A percentile compares a stretch with the other conserved stretches of the same genome.
phyloP scores from a whole-genome alignment of 441 rosid species.

The Pelargonium cotyledonis region DNA sequence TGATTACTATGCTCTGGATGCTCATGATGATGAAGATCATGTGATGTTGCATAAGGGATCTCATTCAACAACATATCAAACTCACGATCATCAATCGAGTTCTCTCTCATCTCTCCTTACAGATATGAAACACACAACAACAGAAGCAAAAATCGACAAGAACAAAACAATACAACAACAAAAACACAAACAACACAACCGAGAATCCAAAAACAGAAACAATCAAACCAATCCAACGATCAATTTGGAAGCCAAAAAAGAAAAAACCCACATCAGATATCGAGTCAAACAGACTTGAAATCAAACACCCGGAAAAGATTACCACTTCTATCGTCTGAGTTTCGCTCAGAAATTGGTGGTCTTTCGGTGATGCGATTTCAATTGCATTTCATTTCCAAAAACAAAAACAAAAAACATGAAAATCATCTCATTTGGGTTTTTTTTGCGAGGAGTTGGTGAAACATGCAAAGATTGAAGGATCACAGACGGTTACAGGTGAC shows the following conservation, averaged over 20 bases:
- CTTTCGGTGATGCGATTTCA: conserved; percentile 11
- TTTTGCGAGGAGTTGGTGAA: conserved; percentile 22
- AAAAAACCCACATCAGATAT: conserved; percentile 19
- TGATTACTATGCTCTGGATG: conserved; percentile 11
- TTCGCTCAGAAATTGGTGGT: conserved; percentile 10
- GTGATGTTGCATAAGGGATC: conserved; percentile 30
- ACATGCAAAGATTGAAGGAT: conserved; percentile 29
- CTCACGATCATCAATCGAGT: conserved; percentile 24
- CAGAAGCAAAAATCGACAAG: neutral
- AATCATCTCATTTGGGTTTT: conserved; percentile 18
- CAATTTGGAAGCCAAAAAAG: neutral
- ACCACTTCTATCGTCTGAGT: conserved; percentile 18
- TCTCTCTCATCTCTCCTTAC: conserved; percentile 12
- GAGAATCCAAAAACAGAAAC: neutral
- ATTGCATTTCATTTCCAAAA: conserved; percentile 11
- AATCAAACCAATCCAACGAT: conserved; percentile 8
- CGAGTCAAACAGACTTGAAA: conserved; percentile 15
- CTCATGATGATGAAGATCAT: conserved; percentile 15
- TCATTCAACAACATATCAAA: conserved; percentile 26
- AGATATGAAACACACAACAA: conserved; percentile 10
- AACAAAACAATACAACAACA: neutral
- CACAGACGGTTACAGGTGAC: conserved; percentile 17
- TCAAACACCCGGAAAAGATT: conserved; percentile 20
- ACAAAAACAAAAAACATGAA: neutral
- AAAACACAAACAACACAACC: conserved; percentile 1